These are phyloP conservation scores for Botryotinia calthae DNA, from an alignment of 2,329 filamentous ascomycete species.

Conservation along the genomic window DNA sequence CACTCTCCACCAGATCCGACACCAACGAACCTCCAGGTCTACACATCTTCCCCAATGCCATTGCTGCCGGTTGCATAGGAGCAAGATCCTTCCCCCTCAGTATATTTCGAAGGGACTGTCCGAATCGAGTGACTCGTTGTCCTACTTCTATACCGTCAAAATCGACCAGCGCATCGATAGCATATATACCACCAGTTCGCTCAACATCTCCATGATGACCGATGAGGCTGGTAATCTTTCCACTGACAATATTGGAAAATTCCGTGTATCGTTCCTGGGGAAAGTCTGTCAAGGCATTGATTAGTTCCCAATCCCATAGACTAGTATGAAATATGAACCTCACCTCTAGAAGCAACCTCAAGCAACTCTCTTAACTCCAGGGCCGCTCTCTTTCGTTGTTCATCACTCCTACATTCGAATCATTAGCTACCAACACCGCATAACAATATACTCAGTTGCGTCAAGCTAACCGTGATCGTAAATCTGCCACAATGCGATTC, in stretches of 20 bases:
- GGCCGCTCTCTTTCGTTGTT: conserved; percentile 38
- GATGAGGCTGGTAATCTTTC: conserved; percentile 68
- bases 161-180: conserved; percentile 88
- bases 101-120: conserved; percentile 82
- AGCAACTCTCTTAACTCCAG: conserved; percentile 38
- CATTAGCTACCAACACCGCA: conserved; percentile 3
- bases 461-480: conserved; percentile 37
- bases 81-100: conserved; percentile 87
- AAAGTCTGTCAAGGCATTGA: conserved; percentile 56
- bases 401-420: conserved; percentile 34
- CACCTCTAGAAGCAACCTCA: conserved; percentile 39
- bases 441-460: background rate
- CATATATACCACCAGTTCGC: conserved; percentile 86
- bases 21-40: conserved; percentile 91
- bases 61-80: conserved; percentile 86
- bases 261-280: conserved; percentile 73
- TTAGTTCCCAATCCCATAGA: background rate
- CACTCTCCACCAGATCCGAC: conserved; percentile 91
- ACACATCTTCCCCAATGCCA: conserved; percentile 85
- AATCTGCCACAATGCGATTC: conserved; percentile 36
- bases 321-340: background rate
- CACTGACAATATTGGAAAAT: conserved; percentile 65
- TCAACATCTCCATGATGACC: conserved; percentile 85
- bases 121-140: conserved; percentile 91
- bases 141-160: conserved; percentile 94